A percentile compares a stretch with the other conserved stretches of the same genome.
These are phyloP conservation scores for Rubroshorea leprosula DNA, from an alignment of 345 rosid genomes.

Conservation along the genomic window DNA sequence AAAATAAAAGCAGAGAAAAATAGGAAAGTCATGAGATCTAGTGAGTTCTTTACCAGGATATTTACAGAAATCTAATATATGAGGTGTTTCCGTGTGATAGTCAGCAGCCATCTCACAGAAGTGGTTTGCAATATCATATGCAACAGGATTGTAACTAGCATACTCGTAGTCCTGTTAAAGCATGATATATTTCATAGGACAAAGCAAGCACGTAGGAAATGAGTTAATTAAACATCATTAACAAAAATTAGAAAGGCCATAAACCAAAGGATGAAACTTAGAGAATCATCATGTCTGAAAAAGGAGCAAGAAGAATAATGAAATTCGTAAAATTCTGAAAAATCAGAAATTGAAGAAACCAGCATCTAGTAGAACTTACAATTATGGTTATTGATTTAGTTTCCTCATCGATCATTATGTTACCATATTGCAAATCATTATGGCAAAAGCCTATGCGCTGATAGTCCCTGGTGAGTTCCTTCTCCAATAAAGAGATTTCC, in stretches of 20 bases:
- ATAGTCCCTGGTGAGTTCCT: slow-evolving; percentile 33
- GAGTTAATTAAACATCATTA: not conserved
- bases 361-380: slow-evolving; percentile 39
- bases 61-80: slow-evolving; percentile 66
- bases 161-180: slow-evolving; percentile 84
- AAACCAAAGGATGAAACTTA: not conserved
- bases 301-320: not conserved
- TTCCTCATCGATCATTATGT: slow-evolving; percentile 89
- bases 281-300: not conserved
- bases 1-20: not conserved
- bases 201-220: not conserved
- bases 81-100: slow-evolving; percentile 86
- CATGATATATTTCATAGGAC: not conserved
- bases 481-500: slow-evolving; percentile 59
- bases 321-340: not conserved
- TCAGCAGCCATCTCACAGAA: slow-evolving; percentile 95
- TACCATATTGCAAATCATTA: slow-evolving; percentile 95
- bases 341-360: slow-evolving; percentile 2
- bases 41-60: slow-evolving; percentile 60
- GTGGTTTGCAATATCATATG: slow-evolving; percentile 93
- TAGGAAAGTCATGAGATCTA: not conserved
- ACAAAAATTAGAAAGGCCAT: not conserved
- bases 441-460: slow-evolving; percentile 72
- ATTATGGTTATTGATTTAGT: slow-evolving; percentile 79
- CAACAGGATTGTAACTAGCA: slow-evolving; percentile 76